Base-by-base conservation (phyloP, 345 rosid genomes). In the Melaleuca quinquenervia region DNA sequence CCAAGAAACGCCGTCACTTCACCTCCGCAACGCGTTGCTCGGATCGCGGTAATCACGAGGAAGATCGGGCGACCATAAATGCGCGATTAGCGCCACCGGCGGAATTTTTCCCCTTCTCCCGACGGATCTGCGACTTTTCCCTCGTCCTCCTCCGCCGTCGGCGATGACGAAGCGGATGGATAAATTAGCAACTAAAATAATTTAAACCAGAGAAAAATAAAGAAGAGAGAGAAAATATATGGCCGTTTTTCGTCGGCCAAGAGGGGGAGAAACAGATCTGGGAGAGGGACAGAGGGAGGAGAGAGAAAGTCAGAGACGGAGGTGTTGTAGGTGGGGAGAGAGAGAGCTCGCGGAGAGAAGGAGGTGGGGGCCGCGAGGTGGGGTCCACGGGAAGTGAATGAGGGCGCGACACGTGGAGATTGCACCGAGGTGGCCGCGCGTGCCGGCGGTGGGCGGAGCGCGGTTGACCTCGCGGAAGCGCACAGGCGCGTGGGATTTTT, bases 51-150 rank as follows among this genome's bases (percentile, higher is more conserved):
- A 84, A 87, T 92, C 92, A 82, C 90, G 86, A 90, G 87, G 89
- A 64, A 58, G 94, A 93, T 93, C 94, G n/a, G 78, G 88, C 89
- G 94, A 94, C 87, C 88, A 54, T 75, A 85, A 93, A 91, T 86
- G 91, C 86, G 41, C 86, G 41, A 21, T 29, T 29, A 86, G 84
- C 36, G 29, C 83, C 56, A 90, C 92, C 93, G 8, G 10, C 70
- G 16, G 18, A 4, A 6, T 5, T 13, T 21, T 18, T 36, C 11
- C 52, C 16, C 12, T 8, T 36, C 78, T 24, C 36, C 78, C 48
- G 21, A 15, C 44, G 76, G 44, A 64, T 64, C 76, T 18, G 22
- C 44, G 44, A 15, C 4, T 64, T 41, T 18, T 24, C 11, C 14
- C 4, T 22, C 26, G 15, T 56, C 16, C 56, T 22, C 56, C 54